These are phyloP conservation scores for Heliocybe sulcata DNA, from an alignment of 1,284 basidiomycete genomes.

Conservation along the genomic window DNA sequence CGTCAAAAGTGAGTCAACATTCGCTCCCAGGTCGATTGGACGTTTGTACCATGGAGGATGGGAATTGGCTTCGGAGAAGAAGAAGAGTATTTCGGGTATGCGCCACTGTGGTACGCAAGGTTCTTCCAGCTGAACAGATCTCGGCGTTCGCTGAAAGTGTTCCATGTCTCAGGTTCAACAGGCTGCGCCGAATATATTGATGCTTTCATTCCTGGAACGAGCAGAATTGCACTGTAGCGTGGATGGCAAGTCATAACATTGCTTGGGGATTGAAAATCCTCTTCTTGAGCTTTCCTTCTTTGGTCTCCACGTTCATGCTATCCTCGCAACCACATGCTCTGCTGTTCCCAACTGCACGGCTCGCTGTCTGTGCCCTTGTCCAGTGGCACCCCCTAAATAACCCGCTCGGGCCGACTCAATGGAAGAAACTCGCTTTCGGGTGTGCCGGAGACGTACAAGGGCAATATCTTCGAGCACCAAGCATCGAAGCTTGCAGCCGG, in stretches of 20 bases:
- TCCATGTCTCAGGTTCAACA: slow-evolving; percentile 34
- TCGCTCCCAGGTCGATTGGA: slow-evolving; percentile 26
- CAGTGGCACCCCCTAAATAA: slow-evolving; percentile 19
- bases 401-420: slow-evolving; percentile 19
- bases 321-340: slow-evolving; percentile 32
- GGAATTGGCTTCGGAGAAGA: slow-evolving; percentile 41
- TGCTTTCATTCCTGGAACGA: slow-evolving; percentile 46
- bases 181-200: slow-evolving; percentile 36
- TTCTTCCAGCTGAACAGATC: background rate
- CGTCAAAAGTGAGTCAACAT: slow-evolving; percentile 22
- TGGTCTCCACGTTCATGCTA: slow-evolving; percentile 33
- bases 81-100: slow-evolving; percentile 41
- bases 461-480: slow-evolving; percentile 35
- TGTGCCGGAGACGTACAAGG: slow-evolving; percentile 28
- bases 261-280: slow-evolving; percentile 35
- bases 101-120: slow-evolving; percentile 28
- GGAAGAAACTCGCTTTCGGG: slow-evolving; percentile 22
- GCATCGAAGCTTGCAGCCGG: slow-evolving; percentile 32
- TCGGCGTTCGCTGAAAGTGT: slow-evolving; percentile 7
- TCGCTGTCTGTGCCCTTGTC: slow-evolving; percentile 24
- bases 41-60: slow-evolving; percentile 33
- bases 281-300: slow-evolving; percentile 26
- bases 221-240: slow-evolving; percentile 31
- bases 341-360: slow-evolving; percentile 42
- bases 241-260: slow-evolving; percentile 32